phyloP scores from a whole-genome alignment of 2,329 filamentous ascomycete species.

The Alternaria arborescens region DNA sequence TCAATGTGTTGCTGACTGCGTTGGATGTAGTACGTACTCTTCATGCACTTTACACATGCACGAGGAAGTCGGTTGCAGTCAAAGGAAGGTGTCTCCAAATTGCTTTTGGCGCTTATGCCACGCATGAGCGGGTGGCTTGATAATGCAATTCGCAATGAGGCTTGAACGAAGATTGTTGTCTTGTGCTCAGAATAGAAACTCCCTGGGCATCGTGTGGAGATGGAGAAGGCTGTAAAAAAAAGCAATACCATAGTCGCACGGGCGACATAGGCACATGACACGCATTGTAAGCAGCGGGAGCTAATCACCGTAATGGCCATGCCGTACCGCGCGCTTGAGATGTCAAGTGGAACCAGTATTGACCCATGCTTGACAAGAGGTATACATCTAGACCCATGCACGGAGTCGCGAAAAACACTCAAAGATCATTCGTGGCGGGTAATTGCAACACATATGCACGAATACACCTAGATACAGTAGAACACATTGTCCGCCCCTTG shows the following conservation, averaged over 20 bases:
- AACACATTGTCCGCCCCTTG: neutral
- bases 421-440: neutral
- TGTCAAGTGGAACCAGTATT: neutral
- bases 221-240: neutral
- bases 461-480: neutral
- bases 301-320: neutral
- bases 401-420: neutral
- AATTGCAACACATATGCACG: neutral
- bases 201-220: neutral
- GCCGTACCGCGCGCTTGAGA: neutral
- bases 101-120: neutral
- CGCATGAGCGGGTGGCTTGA: neutral
- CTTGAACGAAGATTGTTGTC: neutral
- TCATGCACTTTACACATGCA: neutral
- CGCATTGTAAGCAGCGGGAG: neutral
- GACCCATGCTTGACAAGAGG: neutral
- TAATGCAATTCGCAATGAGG: neutral
- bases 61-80: neutral
- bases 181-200: neutral
- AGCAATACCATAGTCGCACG: neutral
- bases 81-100: neutral
- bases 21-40: neutral
- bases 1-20: neutral
- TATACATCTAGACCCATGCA: neutral
- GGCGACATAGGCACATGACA: neutral